Evolutionary conservation across 2,329 filamentous ascomycete species (phyloP), one percentile per base, ranked within the genome.

Genomic region (Aureobasidium namibiae): DNA sequence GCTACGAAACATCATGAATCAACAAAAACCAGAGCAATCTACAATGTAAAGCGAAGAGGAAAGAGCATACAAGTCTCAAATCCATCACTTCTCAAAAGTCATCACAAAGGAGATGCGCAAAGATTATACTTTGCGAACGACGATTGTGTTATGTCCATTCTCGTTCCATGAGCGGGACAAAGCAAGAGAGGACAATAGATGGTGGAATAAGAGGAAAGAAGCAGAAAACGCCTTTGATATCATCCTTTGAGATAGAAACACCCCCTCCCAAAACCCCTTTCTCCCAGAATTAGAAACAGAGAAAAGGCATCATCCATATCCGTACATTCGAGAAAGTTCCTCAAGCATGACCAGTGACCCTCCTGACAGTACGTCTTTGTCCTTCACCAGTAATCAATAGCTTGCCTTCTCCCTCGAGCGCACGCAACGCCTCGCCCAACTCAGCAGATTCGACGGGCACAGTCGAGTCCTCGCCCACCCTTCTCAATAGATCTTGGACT

Each of bases 301-400:
- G 3, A 29, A 29, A 52, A 33, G 23, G 11, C 4, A 38, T n/a
- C 50, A 41, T 41, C 8, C 36, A 36, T 26, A 54, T 31, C 38
- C 21, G 29, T 16, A 39, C 14, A 31, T 31, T 16, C n/a, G 16
- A 26, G 44, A 38, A 18, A 29, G 6, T 8, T 8, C 4, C 41
- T 39, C 24, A 61, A 66, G 73, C 70, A 62, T 75, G 70, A 10
- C 81, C 82, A 21, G 78, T 89, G 45, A 95, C 83, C 67, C 91
- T 84, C 68, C 92, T 84, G 53, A 99, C 86, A 64, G 77, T 89
- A 75, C 86, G 89, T 74, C 92, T 85, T 18, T 87, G 82, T 4
- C 94, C 94, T 67, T 97, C 92, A 0, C 94, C 94, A 34, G 81
- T 80, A 18, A 97, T 79, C 74, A 88, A 88, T 60, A 96, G 80